These are phyloP conservation scores for Durio zibethinus DNA, from an alignment of 345 rosid species.

Conservation along the genomic window DNA sequence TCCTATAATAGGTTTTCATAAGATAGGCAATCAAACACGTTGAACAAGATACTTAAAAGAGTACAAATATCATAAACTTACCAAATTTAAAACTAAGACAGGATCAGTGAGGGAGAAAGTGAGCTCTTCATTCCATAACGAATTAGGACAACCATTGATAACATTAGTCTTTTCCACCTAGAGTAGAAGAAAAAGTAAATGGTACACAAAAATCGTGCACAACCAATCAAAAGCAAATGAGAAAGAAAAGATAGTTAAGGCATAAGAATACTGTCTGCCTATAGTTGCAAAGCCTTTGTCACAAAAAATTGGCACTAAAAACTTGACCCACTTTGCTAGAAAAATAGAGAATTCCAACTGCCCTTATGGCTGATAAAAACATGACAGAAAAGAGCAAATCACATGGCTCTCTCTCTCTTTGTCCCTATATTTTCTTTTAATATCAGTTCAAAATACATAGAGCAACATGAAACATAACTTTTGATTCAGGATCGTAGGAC, in stretches of 20 bases:
- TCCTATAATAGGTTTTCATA: background rate
- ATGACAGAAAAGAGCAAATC: background rate
- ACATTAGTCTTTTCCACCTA: conserved; percentile 93
- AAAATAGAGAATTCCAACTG: background rate
- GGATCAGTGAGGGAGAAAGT: conserved; percentile 73
- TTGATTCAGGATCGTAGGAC: background rate
- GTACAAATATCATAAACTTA: conserved; percentile 24
- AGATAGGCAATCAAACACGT: background rate
- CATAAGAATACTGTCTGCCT: background rate
- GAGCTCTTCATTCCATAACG: conserved; percentile 93
- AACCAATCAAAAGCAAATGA: background rate
- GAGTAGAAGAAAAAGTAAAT: conserved; percentile 1
- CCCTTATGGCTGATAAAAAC: background rate
- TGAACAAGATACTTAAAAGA: background rate
- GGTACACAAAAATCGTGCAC: background rate
- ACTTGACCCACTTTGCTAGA: background rate
- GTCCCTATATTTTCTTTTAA: background rate
- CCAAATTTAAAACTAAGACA: conserved; percentile 56
- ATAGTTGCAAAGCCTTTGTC: background rate
- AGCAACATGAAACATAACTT: background rate
- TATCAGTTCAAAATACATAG: background rate
- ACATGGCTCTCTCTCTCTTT: background rate
- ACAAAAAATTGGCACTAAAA: background rate
- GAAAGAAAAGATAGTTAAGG: background rate
- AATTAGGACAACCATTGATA: conserved; percentile 85